Conservation (phyloP, 768 basidiomycete genomes). For the Jaapia argillacea region DNA sequence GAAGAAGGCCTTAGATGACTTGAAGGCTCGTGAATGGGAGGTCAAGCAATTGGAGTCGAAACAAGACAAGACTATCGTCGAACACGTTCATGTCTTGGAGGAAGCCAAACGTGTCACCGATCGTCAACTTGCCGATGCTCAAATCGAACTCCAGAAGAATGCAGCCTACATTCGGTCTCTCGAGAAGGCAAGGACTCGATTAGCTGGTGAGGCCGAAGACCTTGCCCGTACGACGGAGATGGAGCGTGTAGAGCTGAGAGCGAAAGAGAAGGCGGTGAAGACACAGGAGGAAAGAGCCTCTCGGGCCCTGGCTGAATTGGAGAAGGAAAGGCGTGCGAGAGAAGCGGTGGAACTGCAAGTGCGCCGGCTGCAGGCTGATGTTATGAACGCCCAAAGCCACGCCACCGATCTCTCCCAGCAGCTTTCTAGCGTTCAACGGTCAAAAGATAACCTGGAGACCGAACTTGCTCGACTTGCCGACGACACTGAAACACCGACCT, state of each 20-base stretch:
- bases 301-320: slow-evolving; percentile 47
- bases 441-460: slow-evolving; percentile 55
- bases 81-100: slow-evolving; percentile 93
- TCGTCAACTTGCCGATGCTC: slow-evolving; percentile 76
- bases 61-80: slow-evolving; percentile 97
- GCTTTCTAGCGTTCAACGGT: slow-evolving; percentile 40
- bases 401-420: slow-evolving; percentile 45
- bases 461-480: slow-evolving; percentile 61
- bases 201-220: slow-evolving; percentile 80
- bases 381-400: slow-evolving; percentile 46
- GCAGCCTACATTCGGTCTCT: slow-evolving; percentile 74
- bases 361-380: slow-evolving; percentile 49
- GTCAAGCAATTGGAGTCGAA: slow-evolving; percentile 76
- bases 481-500: slow-evolving; percentile 40
- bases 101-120: slow-evolving; percentile 94
- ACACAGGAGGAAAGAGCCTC: slow-evolving; percentile 51
- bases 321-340: slow-evolving; percentile 56
- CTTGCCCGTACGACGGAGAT: slow-evolving; percentile 61
- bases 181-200: slow-evolving; percentile 67
- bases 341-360: slow-evolving; percentile 57
- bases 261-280: slow-evolving; percentile 57
- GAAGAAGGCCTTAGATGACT: slow-evolving; percentile 69
- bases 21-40: slow-evolving; percentile 78
- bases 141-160: slow-evolving; percentile 66
- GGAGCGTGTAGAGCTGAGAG: slow-evolving; percentile 53